These are phyloP conservation scores for Diplosphaera chodatii DNA, from an alignment of 139 green algal genomes.

Conservation along the genomic window DNA sequence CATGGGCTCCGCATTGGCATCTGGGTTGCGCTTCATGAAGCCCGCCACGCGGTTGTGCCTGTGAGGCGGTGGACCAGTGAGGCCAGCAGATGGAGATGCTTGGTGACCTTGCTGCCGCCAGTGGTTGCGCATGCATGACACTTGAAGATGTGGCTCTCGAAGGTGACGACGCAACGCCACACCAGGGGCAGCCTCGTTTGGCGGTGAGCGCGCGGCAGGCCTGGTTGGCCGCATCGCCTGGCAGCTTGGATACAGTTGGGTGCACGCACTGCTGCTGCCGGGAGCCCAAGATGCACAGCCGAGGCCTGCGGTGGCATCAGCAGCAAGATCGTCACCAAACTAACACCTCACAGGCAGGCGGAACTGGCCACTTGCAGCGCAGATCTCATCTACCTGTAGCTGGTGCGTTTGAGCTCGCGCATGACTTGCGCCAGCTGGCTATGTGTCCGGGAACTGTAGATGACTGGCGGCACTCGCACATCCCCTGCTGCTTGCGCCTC, in stretches of 20 bases:
- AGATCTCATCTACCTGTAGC: too few species aligned
- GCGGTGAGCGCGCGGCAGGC: conserved; percentile 61
- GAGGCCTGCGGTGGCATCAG: conserved; percentile 46
- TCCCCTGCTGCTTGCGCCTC: conserved; percentile 14
- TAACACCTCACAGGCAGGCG: too few species aligned
- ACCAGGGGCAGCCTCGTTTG: conserved; percentile 61
- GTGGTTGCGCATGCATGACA: too few species aligned
- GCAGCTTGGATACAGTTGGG: conserved; percentile 33
- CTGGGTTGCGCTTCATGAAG: conserved; percentile 37
- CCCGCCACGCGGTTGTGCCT: conserved; percentile 32
- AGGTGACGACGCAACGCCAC: too few species aligned
- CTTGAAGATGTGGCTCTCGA: too few species aligned
- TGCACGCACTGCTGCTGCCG: conserved; percentile 82
- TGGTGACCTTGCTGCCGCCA: too few species aligned
- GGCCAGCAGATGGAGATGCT: too few species aligned
- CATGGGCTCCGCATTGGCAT: conserved; percentile 31
- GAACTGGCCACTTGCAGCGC: too few species aligned
- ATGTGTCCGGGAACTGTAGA: conserved; percentile 93
- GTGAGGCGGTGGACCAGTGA: too few species aligned
- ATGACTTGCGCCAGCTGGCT: conserved; percentile 93
- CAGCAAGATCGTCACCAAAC: too few species aligned
- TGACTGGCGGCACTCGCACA: conserved; percentile 54
- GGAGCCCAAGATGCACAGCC: conserved; percentile 71
- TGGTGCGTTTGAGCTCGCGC: conserved; percentile 72
- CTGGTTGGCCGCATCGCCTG: conserved; percentile 49